Percentiles rank a stretch among this genome's conserved stretches.
phyloP scores from a whole-genome alignment of 1,139 yeast genomes.

The Insectozyma bohioensis region DNA sequence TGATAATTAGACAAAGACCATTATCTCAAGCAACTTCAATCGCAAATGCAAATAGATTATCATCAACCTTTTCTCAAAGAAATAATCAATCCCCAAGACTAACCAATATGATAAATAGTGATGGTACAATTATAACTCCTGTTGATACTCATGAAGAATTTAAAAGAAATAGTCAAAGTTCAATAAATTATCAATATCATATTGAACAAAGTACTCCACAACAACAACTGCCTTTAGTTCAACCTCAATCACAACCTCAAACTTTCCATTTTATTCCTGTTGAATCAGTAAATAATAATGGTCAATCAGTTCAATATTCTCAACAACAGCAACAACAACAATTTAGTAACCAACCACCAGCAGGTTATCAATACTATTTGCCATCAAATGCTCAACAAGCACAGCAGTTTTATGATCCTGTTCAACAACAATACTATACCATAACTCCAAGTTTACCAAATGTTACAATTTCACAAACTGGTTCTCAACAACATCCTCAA shows the following conservation, averaged over 20 bases:
- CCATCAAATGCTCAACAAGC: constrained; percentile 26
- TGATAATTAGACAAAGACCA: constrained; percentile 17
- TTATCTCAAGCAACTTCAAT: constrained; percentile 27
- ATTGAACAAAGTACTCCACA: constrained; percentile 1
- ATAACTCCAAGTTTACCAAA: constrained; percentile 31
- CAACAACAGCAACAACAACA: constrained; percentile 9
- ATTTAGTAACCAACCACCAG: constrained; percentile 15
- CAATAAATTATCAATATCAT: constrained; percentile 1
- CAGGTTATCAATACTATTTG: constrained; percentile 22
- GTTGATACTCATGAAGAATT: constrained; percentile 30
- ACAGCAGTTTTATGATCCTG: constrained; percentile 48
- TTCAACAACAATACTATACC: constrained; percentile 46
- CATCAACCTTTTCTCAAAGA: constrained; percentile 38
- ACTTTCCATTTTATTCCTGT: constrained; percentile 16
- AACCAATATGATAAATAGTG: constrained; percentile 47
- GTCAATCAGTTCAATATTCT: constrained; percentile 13
- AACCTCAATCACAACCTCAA: constrained; percentile 11
- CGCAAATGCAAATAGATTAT: constrained; percentile 29
- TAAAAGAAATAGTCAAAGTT: constrained; percentile 7
- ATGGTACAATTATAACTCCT: constrained; percentile 48
- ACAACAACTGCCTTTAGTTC: constrained; percentile 2
- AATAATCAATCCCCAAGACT: constrained; percentile 36
- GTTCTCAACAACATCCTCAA: constrained; percentile 3
- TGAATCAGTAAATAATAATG: constrained; percentile 13
- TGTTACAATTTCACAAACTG: constrained; percentile 30